Evolutionary conservation across 345 rosid species (phyloP), one percentile per base, ranked within the genome.

Genomic region (Euphorbia peplus): DNA sequence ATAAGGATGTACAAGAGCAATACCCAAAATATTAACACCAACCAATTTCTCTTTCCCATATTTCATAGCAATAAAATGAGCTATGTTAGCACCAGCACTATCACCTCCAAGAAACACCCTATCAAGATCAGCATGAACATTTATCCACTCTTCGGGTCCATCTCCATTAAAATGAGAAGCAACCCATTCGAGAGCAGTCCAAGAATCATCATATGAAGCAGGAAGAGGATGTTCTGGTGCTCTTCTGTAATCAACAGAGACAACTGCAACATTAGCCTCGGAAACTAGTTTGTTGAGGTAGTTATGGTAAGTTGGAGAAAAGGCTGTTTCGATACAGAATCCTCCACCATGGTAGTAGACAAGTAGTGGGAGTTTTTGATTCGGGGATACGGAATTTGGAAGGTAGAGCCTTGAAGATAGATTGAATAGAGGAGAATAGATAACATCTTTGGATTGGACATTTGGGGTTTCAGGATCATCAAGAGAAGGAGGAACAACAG

Each of bases 261-360:
- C 82, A 3, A 77, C 82, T 22, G 75, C 28, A 44, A 78, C 69
- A n/a, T 67, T 78, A 21, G 87, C 86, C 35, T 75, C 81, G 5
- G 76, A 72, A 0, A 72, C 83, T 4, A 83, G 32, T 0, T 67
- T 54, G 26, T 66, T 76, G 0, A 82, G 25, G 75, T 65, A 78
- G 25, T 50, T 71, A 47, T 78, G 80, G 79, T 76, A 76, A 1
- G 41, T 63, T 8, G 69, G 55, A 1, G 80, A 68, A 73, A 78
- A 83, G 0, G 91, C 78, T 0, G 87, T 78, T 8, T 79, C 80
- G 54, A 82, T 22, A 65, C 79, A 75, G 68, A 83, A 87, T 26
- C 68, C 87, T 9, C 89, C 88, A 11, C 88, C 92, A 37, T 82
- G 86, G 72, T 82, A 82, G 75, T 83, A 84, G 67, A 87, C 77